A percentile compares a stretch with the other conserved stretches of the same genome.
phyloP scores from a whole-genome alignment of 306 rosid species.

The Parietaria judaica region DNA sequence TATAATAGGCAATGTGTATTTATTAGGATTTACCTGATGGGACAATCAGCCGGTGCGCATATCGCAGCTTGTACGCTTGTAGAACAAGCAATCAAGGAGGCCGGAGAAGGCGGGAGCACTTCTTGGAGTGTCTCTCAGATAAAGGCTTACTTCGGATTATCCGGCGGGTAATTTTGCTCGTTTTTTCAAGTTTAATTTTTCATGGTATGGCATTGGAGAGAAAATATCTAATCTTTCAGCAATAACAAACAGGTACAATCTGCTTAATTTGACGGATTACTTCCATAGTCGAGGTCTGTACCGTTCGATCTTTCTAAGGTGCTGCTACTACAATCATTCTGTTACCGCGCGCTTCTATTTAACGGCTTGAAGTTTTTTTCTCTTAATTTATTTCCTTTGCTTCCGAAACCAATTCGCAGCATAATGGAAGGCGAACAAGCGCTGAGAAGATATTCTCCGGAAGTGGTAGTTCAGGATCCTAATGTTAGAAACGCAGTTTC shows the following conservation, averaged over 20 bases:
- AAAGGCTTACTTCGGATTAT: slow-evolving; percentile 82
- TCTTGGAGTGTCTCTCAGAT: slow-evolving; percentile 85
- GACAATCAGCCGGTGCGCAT: slow-evolving; percentile 99
- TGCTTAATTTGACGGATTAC: slow-evolving; percentile 55
- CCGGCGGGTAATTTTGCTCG: slow-evolving; percentile 68
- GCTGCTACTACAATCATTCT: neutral
- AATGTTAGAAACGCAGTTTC: slow-evolving; percentile 53
- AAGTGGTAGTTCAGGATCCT: slow-evolving; percentile 64
- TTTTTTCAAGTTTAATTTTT: slow-evolving; percentile 8
- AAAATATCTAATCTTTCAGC: neutral
- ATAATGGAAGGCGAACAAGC: slow-evolving; percentile 97
- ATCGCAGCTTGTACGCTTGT: slow-evolving; percentile 77
- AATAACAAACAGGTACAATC: slow-evolving; percentile 67
- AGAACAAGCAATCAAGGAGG: slow-evolving; percentile 88
- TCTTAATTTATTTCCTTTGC: slow-evolving; percentile 10
- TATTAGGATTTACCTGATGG: slow-evolving; percentile 79
- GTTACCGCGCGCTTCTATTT: slow-evolving; percentile 8
- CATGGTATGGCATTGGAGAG: neutral
- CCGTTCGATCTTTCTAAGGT: slow-evolving; percentile 76
- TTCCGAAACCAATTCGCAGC: slow-evolving; percentile 39
- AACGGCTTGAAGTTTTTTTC: slow-evolving; percentile 1
- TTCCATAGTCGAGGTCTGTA: slow-evolving; percentile 79
- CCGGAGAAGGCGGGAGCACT: slow-evolving; percentile 69
- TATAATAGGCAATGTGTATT: too few species aligned
- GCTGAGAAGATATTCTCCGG: slow-evolving; percentile 73